phyloP scores from a whole-genome alignment of 208 protist genomes.

The Trypanosoma platydactyli region DNA sequence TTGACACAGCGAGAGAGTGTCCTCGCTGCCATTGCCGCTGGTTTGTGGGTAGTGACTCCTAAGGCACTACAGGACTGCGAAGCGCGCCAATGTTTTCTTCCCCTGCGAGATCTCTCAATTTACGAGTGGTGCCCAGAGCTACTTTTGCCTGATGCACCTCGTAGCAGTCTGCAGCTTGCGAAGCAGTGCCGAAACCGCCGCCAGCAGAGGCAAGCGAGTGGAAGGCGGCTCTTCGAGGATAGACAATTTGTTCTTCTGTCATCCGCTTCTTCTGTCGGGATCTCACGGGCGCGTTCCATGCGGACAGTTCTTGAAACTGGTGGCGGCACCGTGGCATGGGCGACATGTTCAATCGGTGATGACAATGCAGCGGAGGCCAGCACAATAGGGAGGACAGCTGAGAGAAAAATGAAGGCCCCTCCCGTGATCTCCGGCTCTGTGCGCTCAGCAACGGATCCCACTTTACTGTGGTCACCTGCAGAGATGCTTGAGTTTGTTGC shows the following conservation, averaged over 20 bases:
- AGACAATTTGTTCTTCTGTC: conserved; percentile 29
- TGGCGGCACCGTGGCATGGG: conserved; percentile 14
- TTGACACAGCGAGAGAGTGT: conserved; percentile 65
- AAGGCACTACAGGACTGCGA: conserved; percentile 40
- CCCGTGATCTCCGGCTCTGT: neutral
- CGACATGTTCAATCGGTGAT: neutral
- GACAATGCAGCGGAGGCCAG: neutral
- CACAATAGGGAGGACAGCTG: neutral
- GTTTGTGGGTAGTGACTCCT: conserved; percentile 57
- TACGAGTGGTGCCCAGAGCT: conserved; percentile 47
- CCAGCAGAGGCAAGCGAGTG: conserved; percentile 26
- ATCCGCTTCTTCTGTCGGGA: conserved; percentile 4
- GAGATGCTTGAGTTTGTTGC: conserved; percentile 16
- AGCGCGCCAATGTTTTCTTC: conserved; percentile 13
- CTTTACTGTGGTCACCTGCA: neutral
- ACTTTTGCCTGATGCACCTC: conserved; percentile 24
- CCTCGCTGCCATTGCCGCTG: conserved; percentile 57
- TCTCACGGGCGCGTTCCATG: conserved; percentile 17
- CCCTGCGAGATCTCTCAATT: conserved; percentile 28
- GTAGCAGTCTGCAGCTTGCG: conserved; percentile 23
- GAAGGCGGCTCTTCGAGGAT: conserved; percentile 27
- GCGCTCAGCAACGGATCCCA: neutral
- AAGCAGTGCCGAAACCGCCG: conserved; percentile 35
- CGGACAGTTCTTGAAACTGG: conserved; percentile 21
- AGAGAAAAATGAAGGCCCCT: no score